These are phyloP conservation scores for Aegilops longissima DNA, from an alignment of 176 grass and related monocot species.

Conservation along the genomic window DNA sequence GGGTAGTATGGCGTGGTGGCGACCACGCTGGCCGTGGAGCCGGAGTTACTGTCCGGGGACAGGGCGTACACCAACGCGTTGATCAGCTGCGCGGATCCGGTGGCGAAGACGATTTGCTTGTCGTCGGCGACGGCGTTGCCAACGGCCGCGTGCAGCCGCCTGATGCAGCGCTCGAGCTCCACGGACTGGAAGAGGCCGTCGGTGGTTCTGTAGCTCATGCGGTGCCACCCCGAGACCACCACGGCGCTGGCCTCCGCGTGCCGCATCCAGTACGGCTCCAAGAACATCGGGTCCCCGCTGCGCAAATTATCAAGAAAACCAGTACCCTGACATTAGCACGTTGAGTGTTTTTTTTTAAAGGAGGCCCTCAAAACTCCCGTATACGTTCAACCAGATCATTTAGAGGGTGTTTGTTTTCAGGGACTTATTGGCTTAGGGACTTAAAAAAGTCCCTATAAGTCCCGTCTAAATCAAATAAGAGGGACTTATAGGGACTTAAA, in stretches of 20 bases:
- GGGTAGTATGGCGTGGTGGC: constrained; percentile 53
- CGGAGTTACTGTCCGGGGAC: constrained; percentile 32
- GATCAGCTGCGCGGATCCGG: constrained; percentile 52
- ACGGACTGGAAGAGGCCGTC: constrained; percentile 28
- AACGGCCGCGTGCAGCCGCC: constrained; percentile 48
- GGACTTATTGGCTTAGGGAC: too few relatives aligned
- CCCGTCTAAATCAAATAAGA: too few relatives aligned
- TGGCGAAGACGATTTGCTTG: constrained; percentile 57
- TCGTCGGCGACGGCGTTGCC: constrained; percentile 57
- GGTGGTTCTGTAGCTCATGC: constrained; percentile 54
- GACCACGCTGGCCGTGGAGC: constrained; percentile 48
- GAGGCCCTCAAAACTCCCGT: too few relatives aligned
- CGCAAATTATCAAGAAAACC: background rate
- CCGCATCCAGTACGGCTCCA: constrained; percentile 81
- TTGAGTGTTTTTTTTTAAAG: too few relatives aligned
- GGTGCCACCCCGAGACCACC: constrained; percentile 73
- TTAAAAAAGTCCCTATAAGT: too few relatives aligned
- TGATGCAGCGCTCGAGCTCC: constrained; percentile 64
- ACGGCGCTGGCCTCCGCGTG: constrained; percentile 59
- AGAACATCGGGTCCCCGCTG: constrained; percentile 72
- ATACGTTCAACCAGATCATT: too few relatives aligned
- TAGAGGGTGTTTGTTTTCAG: too few relatives aligned
- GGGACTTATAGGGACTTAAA: too few relatives aligned
- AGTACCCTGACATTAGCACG: background rate
- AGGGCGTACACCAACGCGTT: constrained; percentile 68